Evolutionary conservation across 768 basidiomycete species (phyloP), one percentile per base, ranked within the genome.

Genomic region (Russula earlei): DNA sequence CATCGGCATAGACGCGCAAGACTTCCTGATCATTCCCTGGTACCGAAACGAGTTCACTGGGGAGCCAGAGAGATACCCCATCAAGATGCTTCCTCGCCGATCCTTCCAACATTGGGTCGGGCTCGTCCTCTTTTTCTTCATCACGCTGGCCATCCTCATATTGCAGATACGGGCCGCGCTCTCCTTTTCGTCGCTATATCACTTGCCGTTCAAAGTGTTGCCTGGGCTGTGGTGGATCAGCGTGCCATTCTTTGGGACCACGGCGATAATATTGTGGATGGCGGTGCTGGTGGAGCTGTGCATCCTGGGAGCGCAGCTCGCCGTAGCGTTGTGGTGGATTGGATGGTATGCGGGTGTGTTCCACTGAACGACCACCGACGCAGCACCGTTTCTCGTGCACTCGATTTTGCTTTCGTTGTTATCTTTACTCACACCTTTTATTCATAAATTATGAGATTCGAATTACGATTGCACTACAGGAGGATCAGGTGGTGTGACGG

Each of bases 1-100:
- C n/a, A 87, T 90, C 49, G 84, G 85, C 31, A 80, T 86, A 64
- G 87, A 90, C 63, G 76, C 87, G 42, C 81, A 83, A 45, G 85
- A 87, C 59, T 89, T 89, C 65, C 79, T 89, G 56, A 85, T 90
- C 62, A 81, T 90, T 55, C 87, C 87, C 7, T 77, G 86, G 63
- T 90, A 90, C 59, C 80, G 87, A 33, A 87, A 90, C 66, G 87
- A 89, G 65, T 90, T 88, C 65, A 88, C 87, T 0, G 87, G 87
- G 31, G 84, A 87, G 70, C 48, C 80, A 36, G 83, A 84, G 62
- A 75, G 81, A 62, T 88, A 87, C 63, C 74, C 72, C 7, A 79
- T 90, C 62, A 66, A 67, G 34, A 69, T 65, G 3, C 67, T 88
- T 52, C 87, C 87, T 22, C 71, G 65, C 52, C 81, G 87, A 22